Evolutionary conservation across 371 early-diverging fungal species (phyloP), one percentile per base, ranked within the genome.

Genomic region (Actinomucor elegans): DNA sequence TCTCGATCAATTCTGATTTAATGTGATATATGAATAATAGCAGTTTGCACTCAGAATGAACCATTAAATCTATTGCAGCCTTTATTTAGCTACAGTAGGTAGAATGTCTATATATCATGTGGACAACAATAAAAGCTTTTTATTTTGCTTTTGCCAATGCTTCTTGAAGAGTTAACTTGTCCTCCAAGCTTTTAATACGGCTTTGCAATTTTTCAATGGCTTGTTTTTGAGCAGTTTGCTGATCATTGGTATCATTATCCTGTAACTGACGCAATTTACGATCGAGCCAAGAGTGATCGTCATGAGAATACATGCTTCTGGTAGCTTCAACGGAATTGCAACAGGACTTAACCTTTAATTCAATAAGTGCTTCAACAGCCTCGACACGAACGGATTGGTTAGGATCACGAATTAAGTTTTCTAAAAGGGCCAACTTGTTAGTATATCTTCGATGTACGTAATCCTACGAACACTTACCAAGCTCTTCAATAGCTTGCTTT

Each of bases 141-240:
- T n/a, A n/a, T n/a, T n/a, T n/a, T n/a, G n/a, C n/a, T n/a, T n/a
- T n/a, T n/a, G n/a, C n/a, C n/a, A n/a, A n/a, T n/a, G n/a, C n/a
- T 49, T 37, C 29, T 38, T 49, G 38, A 49, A 28, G 38, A 28
- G 49, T 10, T 4, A 26, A 2, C 26, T 23, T 18, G 21, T 21
- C 50, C 48, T 83, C 81, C 28, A 81, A 37, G 52, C 77, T 73
- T 50, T 69, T 69, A 23, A 83, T 28, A 37, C 63, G 62, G 10
- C 43, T 66, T 54, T 81, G 79, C 9, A 83, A 55, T 26, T 75
- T 75, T 46, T 81, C 81, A 36, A 80, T 57, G 2, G 44, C 35
- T 35, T 70, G 72, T 28, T 61, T 60, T n/a, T n/a, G n/a, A n/a
- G n/a, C n/a, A n/a, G n/a, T n/a, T n/a, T n/a, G n/a, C n/a, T n/a